A percentile compares a stretch with the other conserved stretches of the same genome.
Conservation (phyloP, 371 early-diverging fungal species). For the Mortierella sp. region DNA sequence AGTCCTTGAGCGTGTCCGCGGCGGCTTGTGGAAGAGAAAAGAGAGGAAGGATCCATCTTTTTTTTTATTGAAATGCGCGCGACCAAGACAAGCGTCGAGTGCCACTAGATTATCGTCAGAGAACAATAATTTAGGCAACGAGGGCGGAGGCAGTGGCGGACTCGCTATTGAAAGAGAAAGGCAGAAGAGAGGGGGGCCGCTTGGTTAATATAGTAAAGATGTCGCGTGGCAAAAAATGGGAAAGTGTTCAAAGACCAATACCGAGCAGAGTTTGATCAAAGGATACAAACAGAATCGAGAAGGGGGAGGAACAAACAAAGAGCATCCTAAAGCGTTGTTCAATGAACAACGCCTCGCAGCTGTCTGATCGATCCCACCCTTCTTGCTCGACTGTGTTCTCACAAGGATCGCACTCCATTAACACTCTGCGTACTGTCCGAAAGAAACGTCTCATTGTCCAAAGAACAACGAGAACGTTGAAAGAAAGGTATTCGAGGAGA, state of each 20-base stretch:
- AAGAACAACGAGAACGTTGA: not conserved
- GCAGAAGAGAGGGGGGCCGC: conserved; percentile 18
- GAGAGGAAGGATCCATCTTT: conserved; percentile 17
- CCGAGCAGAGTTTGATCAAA: conserved; percentile 51
- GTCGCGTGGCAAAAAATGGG: conserved; percentile 11
- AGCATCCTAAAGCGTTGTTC: not conserved
- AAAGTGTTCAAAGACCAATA: conserved; percentile 61
- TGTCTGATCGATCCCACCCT: not conserved
- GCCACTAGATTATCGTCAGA: conserved; percentile 13
- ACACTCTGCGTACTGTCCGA: conserved; percentile 54
- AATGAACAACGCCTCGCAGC: conserved; percentile 1
- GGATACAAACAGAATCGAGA: not conserved
- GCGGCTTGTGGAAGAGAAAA: not conserved
- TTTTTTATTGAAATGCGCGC: conserved; percentile 46
- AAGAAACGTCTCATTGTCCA: conserved; percentile 11
- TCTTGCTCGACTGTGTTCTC: not conserved
- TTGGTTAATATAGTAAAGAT: conserved; percentile 55
- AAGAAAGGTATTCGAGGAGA: not conserved
- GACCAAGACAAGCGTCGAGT: conserved; percentile 19
- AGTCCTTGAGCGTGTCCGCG: no score
- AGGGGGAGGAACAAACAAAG: not conserved
- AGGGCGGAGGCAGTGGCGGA: conserved; percentile 89
- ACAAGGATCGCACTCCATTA: conserved; percentile 2
- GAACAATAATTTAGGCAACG: conserved; percentile 70
- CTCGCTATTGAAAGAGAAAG: conserved; percentile 68